A percentile compares a stretch with the other conserved stretches of the same genome.
phyloP scores from a whole-genome alignment of 768 basidiomycete genomes.

The Phanerochaete carnosa region DNA sequence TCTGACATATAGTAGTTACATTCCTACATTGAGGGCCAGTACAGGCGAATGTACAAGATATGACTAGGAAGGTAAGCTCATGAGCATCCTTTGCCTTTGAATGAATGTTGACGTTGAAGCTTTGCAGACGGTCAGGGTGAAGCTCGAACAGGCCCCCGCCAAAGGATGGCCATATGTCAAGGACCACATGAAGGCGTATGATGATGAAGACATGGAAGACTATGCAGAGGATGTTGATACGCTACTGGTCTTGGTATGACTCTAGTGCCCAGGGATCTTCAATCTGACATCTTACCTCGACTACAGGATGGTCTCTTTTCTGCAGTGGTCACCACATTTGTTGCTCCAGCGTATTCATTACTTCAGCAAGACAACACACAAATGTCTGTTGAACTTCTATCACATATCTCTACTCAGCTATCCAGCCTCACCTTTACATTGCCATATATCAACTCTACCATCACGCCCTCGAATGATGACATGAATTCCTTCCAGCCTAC shows the following conservation, averaged over 20 bases:
- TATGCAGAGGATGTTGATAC: slow-evolving; percentile 10
- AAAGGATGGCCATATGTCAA: not conserved
- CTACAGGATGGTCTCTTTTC: slow-evolving; percentile 8
- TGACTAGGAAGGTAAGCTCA: too few relatives aligned
- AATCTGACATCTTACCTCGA: not conserved
- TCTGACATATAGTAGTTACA: too few relatives aligned
- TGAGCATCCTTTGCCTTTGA: too few relatives aligned
- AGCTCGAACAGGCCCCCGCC: too few relatives aligned
- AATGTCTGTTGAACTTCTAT: not conserved
- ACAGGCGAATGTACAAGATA: too few relatives aligned
- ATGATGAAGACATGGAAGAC: not conserved
- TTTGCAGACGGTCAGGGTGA: too few relatives aligned
- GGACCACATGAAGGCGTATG: not conserved
- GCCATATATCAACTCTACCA: not conserved
- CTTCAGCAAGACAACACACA: not conserved
- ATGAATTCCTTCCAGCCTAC: not conserved
- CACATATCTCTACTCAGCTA: not conserved
- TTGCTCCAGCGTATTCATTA: not conserved
- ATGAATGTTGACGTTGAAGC: too few relatives aligned
- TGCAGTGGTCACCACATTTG: slow-evolving; percentile 6
- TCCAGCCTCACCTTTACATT: not conserved
- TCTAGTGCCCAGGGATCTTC: not conserved
- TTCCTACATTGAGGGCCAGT: too few relatives aligned
- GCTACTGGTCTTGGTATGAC: slow-evolving; percentile 4
- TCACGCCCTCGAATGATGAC: not conserved